Conservation (phyloP, 2,329 filamentous ascomycete species). For the Monilinia laxa region DNA sequence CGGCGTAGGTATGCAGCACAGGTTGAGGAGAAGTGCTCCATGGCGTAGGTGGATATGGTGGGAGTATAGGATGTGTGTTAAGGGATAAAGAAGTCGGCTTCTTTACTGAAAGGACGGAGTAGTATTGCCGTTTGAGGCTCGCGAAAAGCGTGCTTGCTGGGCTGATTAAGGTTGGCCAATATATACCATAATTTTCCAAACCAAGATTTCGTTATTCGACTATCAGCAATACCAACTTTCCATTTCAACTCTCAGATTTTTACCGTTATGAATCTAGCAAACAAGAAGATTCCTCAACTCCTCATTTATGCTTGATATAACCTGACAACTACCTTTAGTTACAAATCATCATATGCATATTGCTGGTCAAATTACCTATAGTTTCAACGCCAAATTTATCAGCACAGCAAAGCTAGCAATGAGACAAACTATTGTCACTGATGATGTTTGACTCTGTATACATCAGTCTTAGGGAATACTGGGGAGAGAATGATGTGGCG, state of each 20-base stretch:
- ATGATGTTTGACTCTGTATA: no score
- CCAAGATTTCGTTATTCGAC: not conserved
- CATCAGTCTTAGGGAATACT: not conserved
- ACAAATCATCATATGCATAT: no score
- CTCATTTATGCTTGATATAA: no score
- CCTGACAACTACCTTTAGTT: no score
- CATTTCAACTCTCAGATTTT: no score
- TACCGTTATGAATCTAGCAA: no score
- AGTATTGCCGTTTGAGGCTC: no score
- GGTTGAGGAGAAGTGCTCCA: not conserved
- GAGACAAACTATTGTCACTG: not conserved
- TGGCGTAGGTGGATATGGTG: not conserved
- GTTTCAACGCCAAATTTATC: not conserved
- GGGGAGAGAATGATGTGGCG: not conserved
- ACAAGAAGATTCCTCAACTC: no score
- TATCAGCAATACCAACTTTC: no score
- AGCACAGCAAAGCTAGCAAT: not conserved
- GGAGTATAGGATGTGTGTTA: not conserved
- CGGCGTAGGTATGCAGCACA: not conserved
- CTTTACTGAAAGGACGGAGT: not conserved
- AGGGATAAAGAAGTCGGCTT: not conserved
- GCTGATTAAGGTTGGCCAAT: not conserved
- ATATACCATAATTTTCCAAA: not conserved
- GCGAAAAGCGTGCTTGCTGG: not conserved
- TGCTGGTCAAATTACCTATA: not conserved